These are phyloP conservation scores for Adansonia digitata DNA, from an alignment of 345 rosid genomes.

Conservation along the genomic window DNA sequence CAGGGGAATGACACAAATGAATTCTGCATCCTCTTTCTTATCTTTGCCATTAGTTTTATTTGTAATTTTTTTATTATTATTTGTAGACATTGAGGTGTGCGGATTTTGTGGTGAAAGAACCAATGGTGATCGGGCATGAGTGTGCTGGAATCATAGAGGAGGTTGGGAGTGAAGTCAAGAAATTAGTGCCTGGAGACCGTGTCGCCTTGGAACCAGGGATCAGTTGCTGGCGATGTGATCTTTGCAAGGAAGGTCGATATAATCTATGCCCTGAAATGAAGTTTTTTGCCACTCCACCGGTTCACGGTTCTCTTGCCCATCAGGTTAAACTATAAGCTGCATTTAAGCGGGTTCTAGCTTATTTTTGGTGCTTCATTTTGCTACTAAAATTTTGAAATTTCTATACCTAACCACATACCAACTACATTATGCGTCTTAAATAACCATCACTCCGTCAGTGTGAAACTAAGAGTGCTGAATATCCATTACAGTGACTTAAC, in stretches of 20 bases:
- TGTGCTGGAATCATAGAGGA: constrained; percentile 88
- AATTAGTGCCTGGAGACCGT: constrained; percentile 62
- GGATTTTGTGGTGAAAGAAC: constrained; percentile 78
- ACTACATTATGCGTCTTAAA: background rate
- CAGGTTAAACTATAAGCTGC: constrained; percentile 32
- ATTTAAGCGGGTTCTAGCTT: background rate
- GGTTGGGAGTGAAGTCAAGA: constrained; percentile 71
- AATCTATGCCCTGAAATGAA: constrained; percentile 92
- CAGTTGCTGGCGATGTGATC: constrained; percentile 69
- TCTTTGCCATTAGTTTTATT: background rate
- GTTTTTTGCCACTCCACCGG: constrained; percentile 88
- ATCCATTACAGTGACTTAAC: background rate
- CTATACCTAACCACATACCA: background rate
- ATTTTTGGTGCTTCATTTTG: background rate
- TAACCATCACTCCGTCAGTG: background rate
- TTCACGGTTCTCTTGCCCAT: constrained; percentile 86
- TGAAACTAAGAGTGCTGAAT: background rate
- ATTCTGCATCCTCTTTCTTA: background rate
- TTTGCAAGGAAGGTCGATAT: constrained; percentile 74
- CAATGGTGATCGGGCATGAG: constrained; percentile 96
- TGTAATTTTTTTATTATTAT: background rate
- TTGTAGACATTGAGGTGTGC: constrained; percentile 70
- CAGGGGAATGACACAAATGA: background rate
- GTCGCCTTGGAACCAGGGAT: constrained; percentile 93
- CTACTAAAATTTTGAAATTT: background rate